phyloP scores from a whole-genome alignment of 2,329 filamentous ascomycete species.

The Apiospora phragmitis region DNA sequence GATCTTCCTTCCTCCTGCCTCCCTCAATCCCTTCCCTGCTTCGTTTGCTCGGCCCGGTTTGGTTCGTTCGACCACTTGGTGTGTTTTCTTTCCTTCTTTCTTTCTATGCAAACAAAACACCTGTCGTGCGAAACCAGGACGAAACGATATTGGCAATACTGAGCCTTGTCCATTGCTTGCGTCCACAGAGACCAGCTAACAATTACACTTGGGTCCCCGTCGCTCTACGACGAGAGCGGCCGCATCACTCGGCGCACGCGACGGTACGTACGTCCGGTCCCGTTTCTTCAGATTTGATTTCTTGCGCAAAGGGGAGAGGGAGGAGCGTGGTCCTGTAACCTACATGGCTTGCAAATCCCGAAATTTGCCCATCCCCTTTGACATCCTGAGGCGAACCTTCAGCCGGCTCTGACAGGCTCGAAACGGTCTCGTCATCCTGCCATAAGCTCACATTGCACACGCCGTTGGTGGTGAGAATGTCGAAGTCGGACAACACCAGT shows the following conservation, averaged over 20 bases:
- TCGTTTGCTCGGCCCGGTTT: not conserved
- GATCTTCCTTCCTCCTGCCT: slow-evolving; percentile 3
- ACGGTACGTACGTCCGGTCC: not conserved
- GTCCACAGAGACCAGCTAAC: not conserved
- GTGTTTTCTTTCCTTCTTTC: not conserved
- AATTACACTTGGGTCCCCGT: not conserved
- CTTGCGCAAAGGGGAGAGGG: not conserved
- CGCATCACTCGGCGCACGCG: not conserved
- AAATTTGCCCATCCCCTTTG: not conserved
- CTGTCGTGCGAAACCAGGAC: not conserved
- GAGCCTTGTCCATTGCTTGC: not conserved
- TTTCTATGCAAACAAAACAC: not conserved
- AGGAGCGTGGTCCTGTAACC: not conserved
- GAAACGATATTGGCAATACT: not conserved
- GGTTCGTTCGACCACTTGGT: not conserved
- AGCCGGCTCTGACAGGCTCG: not conserved
- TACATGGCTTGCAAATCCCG: not conserved
- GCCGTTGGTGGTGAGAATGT: not conserved
- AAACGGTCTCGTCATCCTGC: not conserved
- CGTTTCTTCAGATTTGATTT: not conserved
- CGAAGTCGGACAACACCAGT: not conserved
- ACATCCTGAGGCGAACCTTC: not conserved
- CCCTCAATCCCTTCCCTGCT: not conserved
- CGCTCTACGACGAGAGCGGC: not conserved
- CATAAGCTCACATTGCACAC: not conserved